These are phyloP conservation scores for Tolypocladium ovalisporum DNA, from an alignment of 2,329 filamentous ascomycete species.

Conservation along the genomic window DNA sequence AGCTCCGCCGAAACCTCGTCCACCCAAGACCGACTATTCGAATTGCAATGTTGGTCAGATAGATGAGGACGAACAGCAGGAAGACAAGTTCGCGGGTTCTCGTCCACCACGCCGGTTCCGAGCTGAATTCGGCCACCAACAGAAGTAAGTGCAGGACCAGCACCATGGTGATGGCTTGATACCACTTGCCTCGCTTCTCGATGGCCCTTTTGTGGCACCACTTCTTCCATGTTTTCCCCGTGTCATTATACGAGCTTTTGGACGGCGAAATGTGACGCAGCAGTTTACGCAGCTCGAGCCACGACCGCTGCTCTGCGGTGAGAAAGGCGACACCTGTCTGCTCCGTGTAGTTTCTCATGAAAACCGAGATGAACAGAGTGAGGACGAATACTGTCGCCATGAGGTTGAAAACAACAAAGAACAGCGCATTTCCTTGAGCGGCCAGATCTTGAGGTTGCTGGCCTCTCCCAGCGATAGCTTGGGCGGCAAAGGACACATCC, in stretches of 20 bases:
- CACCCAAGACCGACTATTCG: constrained; percentile 84
- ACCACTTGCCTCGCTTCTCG: constrained; percentile 89
- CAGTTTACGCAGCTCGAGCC: constrained; percentile 89
- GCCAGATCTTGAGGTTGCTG: constrained; percentile 60
- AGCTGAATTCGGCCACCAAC: constrained; percentile 76
- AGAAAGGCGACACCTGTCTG: constrained; percentile 95
- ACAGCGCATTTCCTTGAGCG: constrained; percentile 77
- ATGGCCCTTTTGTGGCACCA: constrained; percentile 95
- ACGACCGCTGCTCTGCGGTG: constrained; percentile 90
- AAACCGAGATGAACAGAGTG: constrained; percentile 95
- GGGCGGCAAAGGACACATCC: constrained; percentile 77
- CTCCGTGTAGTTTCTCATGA: constrained; percentile 99
- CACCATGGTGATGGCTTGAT: constrained; percentile 66
- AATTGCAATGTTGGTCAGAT: constrained; percentile 71
- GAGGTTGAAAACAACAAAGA: constrained; percentile 94
- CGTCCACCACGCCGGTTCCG: constrained; percentile 63
- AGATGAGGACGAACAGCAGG: constrained; percentile 69
- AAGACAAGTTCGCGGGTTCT: constrained; percentile 64
- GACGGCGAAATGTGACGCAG: constrained; percentile 89
- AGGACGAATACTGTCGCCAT: constrained; percentile 92
- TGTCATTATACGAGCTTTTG: constrained; percentile 75
- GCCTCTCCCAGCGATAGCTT: constrained; percentile 68
- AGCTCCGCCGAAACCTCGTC: constrained; percentile 82
- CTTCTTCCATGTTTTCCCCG: constrained; percentile 67
- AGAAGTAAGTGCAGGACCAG: constrained; percentile 76